Evolutionary conservation across 371 early-diverging fungal genomes (phyloP), one percentile per base, ranked within the genome.

Genomic region (Rhizomucor pusillus): DNA sequence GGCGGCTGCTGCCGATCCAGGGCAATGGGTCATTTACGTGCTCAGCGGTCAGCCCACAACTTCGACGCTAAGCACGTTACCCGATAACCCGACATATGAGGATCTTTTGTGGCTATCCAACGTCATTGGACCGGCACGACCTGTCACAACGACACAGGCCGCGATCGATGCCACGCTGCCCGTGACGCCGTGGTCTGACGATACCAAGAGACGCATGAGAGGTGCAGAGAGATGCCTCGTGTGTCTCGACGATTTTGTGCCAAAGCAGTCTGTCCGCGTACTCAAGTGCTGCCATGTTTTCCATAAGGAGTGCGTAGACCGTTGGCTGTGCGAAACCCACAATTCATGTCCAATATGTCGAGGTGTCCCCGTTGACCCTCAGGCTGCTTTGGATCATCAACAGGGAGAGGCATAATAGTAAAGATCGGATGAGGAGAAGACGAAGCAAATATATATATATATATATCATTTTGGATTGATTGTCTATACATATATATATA

Each of bases 251-350:
- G 75, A 77, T 12, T 91, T 90, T 63, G 80, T 73, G 13, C 69
- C 75, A 2, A 81, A 74, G 5, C 88, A 90, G 18, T 68, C 79
- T 35, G 75, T 91, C 25, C 68, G 91, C 24, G 75, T 84, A 13
- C 65, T 93, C 39, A 76, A 80, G 29, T 93, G 95, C 66, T 61
- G 73, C 22, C 95, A 95, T 61, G 86, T 84, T 24, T 95, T 91
- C 69, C 95, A 95, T 69, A 72, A 75, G 47, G 86, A 87, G 20
- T 94, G 95, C 64, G 85, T 94, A 6, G 93, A 94, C 69, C 74
- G 85, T 45, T 91, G 92, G 92, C 72, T 89, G 18, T 69, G 67
- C 47, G 78, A 77, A 50, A 63, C 67, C 3, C 71, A 73, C 36
- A 76, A 76, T 48, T 72, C 71, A 5, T 76, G 76, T 53, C 76